Evolutionary conservation across 148 eudicot genomes (phyloP).

Genomic region (Pharnaceum exiguum): DNA sequence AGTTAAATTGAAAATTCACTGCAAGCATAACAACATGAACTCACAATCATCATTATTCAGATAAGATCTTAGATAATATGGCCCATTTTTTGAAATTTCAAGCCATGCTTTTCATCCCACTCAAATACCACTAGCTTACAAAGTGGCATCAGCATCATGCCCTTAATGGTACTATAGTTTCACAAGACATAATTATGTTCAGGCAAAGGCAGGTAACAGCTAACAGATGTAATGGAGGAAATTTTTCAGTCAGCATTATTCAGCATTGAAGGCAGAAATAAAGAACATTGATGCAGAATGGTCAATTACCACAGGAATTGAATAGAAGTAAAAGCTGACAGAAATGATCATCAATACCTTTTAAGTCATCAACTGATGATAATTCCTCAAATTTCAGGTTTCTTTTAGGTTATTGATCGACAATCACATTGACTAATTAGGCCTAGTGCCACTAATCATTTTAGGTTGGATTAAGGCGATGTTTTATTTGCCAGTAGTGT

Average conservation of each 20-base stretch:
- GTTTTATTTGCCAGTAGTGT: no score
- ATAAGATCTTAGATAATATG: slow-evolving; percentile 17
- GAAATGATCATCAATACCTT: slow-evolving; percentile 2
- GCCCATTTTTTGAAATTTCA: slow-evolving; percentile 23
- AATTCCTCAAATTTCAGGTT: not conserved
- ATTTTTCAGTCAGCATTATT: slow-evolving; percentile 16
- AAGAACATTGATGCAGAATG: slow-evolving; percentile 4
- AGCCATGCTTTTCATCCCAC: slow-evolving; percentile 31
- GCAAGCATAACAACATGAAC: slow-evolving; percentile 1
- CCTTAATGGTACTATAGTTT: slow-evolving; percentile 20
- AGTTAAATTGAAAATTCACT: slow-evolving; percentile 1
- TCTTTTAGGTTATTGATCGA: no score
- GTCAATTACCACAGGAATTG: slow-evolving; percentile 1
- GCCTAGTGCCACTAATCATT: no score
- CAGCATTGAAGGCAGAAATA: slow-evolving; percentile 10
- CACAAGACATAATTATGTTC: slow-evolving; percentile 20
- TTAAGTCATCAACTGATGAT: not conserved
- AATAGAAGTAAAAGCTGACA: not conserved
- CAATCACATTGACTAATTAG: no score
- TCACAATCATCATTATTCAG: slow-evolving; percentile 17
- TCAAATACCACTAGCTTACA: slow-evolving; percentile 25
- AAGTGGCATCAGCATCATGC: slow-evolving; percentile 29
- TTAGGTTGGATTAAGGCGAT: no score
- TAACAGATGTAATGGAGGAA: slow-evolving; percentile 14
- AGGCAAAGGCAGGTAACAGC: slow-evolving; percentile 13